phyloP scores from a whole-genome alignment of 2,329 filamentous ascomycete genomes.

The Botrytis byssoidea region DNA sequence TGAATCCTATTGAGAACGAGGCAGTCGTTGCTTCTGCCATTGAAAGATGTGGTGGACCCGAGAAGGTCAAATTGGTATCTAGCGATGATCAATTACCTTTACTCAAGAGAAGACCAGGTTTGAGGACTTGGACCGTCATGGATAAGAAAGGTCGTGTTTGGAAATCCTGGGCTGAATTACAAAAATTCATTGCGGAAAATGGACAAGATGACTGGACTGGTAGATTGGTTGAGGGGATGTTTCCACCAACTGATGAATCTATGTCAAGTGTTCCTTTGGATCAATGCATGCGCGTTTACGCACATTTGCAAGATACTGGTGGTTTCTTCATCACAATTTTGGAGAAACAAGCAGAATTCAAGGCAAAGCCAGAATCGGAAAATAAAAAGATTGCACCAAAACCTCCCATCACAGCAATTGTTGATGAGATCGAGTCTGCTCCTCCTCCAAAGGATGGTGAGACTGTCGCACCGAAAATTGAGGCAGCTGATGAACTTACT shows the following conservation, averaged over 20 bases:
- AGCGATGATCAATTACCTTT: conserved; percentile 74
- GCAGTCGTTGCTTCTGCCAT: conserved; percentile 86
- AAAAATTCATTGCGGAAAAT: conserved; percentile 61
- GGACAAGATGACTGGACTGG: conserved; percentile 61
- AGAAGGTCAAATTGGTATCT: conserved; percentile 81
- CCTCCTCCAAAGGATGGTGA: conserved; percentile 37
- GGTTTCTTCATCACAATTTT: conserved; percentile 97
- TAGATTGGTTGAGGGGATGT: conserved; percentile 78
- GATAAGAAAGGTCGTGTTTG: conserved; percentile 80
- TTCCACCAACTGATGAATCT: conserved; percentile 62
- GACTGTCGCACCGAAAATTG: conserved; percentile 36
- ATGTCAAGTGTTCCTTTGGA: conserved; percentile 71
- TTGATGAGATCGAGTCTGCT: conserved; percentile 43
- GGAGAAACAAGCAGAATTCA: conserved; percentile 87
- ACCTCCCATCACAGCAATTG: conserved; percentile 40
- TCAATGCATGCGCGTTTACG: conserved; percentile 89
- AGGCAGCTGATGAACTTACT: conserved; percentile 36
- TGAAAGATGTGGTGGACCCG: conserved; percentile 78
- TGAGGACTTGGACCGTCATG: conserved; percentile 87
- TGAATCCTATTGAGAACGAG: conserved; percentile 98
- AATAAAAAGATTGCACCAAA: conserved; percentile 49
- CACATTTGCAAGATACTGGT: conserved; percentile 92
- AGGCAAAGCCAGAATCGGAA: conserved; percentile 67
- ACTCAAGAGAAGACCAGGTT: conserved; percentile 72
- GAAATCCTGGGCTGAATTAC: conserved; percentile 78